These are phyloP conservation scores for Talaromyces nanjingensis DNA, from an alignment of 495 filamentous ascomycete genomes.

Conservation along the genomic window DNA sequence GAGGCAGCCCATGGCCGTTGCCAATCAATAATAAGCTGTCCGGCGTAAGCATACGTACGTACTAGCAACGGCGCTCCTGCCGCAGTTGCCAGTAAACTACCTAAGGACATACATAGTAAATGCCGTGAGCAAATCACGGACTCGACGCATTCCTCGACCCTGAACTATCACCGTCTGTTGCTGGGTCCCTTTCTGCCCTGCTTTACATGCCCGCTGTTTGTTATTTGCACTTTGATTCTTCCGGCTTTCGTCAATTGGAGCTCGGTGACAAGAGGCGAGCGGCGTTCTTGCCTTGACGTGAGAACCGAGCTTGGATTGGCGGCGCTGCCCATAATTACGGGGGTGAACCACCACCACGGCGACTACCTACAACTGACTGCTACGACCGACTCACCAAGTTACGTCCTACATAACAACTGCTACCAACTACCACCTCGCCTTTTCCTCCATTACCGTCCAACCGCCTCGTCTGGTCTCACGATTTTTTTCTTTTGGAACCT, in stretches of 20 bases:
- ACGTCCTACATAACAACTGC: background rate
- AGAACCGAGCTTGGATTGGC: background rate
- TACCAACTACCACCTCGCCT: background rate
- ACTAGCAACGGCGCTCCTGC: background rate
- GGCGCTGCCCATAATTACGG: slow-evolving; percentile 4
- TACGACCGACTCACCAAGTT: background rate
- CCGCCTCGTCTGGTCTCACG: background rate
- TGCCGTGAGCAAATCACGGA: background rate
- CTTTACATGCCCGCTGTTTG: background rate
- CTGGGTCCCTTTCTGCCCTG: background rate
- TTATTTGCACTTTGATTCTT: background rate
- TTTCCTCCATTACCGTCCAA: background rate
- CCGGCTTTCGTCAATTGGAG: background rate
- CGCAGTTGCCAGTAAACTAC: background rate
- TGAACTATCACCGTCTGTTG: background rate
- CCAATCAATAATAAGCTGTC: no score
- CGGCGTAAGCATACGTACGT: no score
- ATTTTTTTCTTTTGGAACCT: background rate
- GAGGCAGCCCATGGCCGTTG: no score
- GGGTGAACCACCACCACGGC: slow-evolving; percentile 1
- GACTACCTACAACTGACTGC: background rate
- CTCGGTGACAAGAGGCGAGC: slow-evolving; percentile 1
- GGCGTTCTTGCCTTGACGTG: slow-evolving; percentile 4
- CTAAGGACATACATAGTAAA: no score
- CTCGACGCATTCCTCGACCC: slow-evolving; percentile 1